Percentiles rank a stretch among this genome's conserved stretches.
These are phyloP conservation scores for Coccomyxa sp. DNA, from an alignment of 139 green algal genomes.

Conservation along the genomic window DNA sequence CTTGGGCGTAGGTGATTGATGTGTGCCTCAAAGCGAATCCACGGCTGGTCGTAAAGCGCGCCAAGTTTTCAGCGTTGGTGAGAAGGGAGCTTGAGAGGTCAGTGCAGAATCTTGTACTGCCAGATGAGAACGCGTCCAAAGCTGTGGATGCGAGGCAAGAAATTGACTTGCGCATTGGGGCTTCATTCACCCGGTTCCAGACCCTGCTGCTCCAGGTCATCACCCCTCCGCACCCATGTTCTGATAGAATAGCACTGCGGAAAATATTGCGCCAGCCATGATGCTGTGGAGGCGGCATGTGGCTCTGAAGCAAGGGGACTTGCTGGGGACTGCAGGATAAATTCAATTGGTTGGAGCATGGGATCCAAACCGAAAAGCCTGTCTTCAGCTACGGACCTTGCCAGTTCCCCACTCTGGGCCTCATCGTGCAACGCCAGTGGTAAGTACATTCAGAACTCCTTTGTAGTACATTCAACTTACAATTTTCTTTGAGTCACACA, in stretches of 20 bases:
- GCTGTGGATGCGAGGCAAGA: slow-evolving; percentile 93
- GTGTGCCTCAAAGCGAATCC: slow-evolving; percentile 72
- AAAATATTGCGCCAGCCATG: too few species aligned
- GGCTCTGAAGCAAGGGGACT: too few species aligned
- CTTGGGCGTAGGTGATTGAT: slow-evolving; percentile 58
- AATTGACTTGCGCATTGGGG: slow-evolving; percentile 94
- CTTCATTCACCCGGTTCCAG: slow-evolving; percentile 95
- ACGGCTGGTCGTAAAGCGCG: slow-evolving; percentile 64
- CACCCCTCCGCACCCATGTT: neutral
- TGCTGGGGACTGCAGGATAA: slow-evolving; percentile 40
- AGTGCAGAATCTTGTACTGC: slow-evolving; percentile 50
- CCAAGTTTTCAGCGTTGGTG: slow-evolving; percentile 86
- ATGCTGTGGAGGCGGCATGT: too few species aligned
- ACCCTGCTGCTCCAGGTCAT: slow-evolving; percentile 85
- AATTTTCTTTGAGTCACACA: too few species aligned
- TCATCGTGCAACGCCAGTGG: slow-evolving; percentile 95
- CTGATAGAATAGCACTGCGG: neutral
- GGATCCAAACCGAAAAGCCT: slow-evolving; percentile 11
- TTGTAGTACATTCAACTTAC: too few species aligned
- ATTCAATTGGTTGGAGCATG: slow-evolving; percentile 66
- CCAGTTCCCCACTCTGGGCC: slow-evolving; percentile 96
- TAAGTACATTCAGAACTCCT: slow-evolving; percentile 11
- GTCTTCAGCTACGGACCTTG: slow-evolving; percentile 92
- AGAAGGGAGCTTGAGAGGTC: slow-evolving; percentile 58
- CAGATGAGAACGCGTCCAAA: slow-evolving; percentile 71